Evolutionary conservation across 495 filamentous ascomycete genomes (phyloP), one percentile per base, ranked within the genome.

Genomic region (Penicillium robsamsonii): DNA sequence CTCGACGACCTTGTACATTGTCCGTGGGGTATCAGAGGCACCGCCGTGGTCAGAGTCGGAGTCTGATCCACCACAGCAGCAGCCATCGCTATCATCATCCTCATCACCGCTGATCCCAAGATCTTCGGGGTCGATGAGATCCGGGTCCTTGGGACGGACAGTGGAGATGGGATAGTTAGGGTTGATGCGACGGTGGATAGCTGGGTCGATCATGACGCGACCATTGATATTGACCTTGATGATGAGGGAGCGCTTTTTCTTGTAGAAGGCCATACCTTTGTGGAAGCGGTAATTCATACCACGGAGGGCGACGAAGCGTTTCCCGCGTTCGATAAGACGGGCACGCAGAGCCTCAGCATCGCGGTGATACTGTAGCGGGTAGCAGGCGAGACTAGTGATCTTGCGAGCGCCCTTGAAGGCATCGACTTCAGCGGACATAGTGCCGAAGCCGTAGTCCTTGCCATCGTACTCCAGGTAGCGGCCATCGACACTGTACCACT

Each of bases 211-310:
- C 92, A 96, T 96, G 58, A 96, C 84, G 46, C 92, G 85, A 30
- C 90, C 88, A 60, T 96, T 95, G 74, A 95, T 88, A 56, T 92
- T 92, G 74, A 96, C 84, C 69, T 94, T 96, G 70, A 86, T 78
- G 25, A 95, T 78, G 45, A 57, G 56, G 3, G 81, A 71, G 57
- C 85, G 83, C 77, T 90, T 90, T 72, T 89, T 91, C 76, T 94
- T 93, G 71, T 83, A 81, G 67, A 90, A 96, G 0, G 88, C 92
- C 77, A 82, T 81, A 13, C 79, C 92, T 50, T 93, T 87, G 71
- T 92, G 88, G 68, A 83, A 87, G 58, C 86, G 87, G 72, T 96
- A 96, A 62, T 93, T 87, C 80, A 92, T 90, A 20, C 92, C 91
- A 53, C 85, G 78, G 35, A 96, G 72, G 0, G 79, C 68, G 4